Percentiles rank a stretch among this genome's conserved stretches.
Conservation (phyloP, 2,329 filamentous ascomycete genomes). For the Colletotrichum godetiae region DNA sequence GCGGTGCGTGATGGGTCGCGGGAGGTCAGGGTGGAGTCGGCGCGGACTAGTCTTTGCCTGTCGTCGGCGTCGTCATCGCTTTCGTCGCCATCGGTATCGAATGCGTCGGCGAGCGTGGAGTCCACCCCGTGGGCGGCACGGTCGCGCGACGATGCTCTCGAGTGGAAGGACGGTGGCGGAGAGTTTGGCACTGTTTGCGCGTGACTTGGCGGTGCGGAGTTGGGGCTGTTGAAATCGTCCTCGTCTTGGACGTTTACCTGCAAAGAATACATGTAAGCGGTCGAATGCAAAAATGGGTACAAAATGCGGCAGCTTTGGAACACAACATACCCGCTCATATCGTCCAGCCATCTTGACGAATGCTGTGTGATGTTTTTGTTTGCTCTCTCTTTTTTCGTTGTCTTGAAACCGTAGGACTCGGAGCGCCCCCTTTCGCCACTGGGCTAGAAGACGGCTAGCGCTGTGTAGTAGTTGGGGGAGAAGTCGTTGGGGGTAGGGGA, state of each 20-base stretch:
- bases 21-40: constrained; percentile 55
- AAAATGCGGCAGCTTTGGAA: not conserved
- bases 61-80: constrained; percentile 83
- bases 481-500: not conserved
- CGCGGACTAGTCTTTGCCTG: constrained; percentile 85
- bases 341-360: constrained; percentile 60
- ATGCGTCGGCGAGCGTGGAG: constrained; percentile 89
- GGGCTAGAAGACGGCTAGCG: constrained; percentile 28
- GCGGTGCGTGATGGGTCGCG: constrained; percentile 34
- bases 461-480: constrained; percentile 9
- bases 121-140: constrained; percentile 65
- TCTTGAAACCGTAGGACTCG: constrained; percentile 5
- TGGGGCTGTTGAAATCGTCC: constrained; percentile 57
- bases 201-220: constrained; percentile 43
- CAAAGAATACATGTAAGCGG: not conserved
- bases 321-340: constrained; percentile 67
- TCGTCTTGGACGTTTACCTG: constrained; percentile 71
- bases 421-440: constrained; percentile 31
- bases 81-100: constrained; percentile 84
- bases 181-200: constrained; percentile 62
- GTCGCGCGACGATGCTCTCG: constrained; percentile 73
- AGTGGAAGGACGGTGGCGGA: constrained; percentile 88
- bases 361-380: not conserved
- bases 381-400: not conserved
- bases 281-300: not conserved